These are phyloP conservation scores for Neopestalotiopsis sp. DNA, from an alignment of 2,329 filamentous ascomycete species.

Conservation along the genomic window DNA sequence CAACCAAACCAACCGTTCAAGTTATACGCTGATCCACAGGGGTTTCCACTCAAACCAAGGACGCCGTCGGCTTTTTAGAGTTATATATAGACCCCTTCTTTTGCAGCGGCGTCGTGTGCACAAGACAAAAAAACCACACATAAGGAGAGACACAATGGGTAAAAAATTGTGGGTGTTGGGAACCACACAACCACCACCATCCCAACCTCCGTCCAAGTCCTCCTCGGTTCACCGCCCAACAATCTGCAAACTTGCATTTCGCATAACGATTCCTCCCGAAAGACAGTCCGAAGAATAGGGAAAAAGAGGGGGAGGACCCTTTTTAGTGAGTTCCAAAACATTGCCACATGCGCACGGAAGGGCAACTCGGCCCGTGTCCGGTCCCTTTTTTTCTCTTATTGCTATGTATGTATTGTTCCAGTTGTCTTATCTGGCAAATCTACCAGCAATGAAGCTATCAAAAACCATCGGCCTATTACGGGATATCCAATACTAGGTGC, in stretches of 20 bases:
- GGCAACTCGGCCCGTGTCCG: constrained; percentile 12
- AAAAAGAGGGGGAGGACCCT: not conserved
- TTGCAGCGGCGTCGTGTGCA: not conserved
- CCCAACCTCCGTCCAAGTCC: not conserved
- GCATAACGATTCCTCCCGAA: not conserved
- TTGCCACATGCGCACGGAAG: not conserved
- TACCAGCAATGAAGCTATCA: not conserved
- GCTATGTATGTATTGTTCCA: too few relatives aligned
- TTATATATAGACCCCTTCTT: constrained; percentile 14
- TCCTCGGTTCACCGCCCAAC: constrained; percentile 5
- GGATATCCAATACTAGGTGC: too few relatives aligned
- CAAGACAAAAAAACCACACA: not conserved
- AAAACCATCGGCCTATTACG: too few relatives aligned
- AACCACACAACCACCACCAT: not conserved
- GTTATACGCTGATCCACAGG: constrained; percentile 8
- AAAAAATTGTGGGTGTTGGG: not conserved
- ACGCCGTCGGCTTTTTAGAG: constrained; percentile 2
- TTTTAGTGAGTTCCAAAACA: not conserved
- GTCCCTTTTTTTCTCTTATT: not conserved
- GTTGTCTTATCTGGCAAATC: not conserved
- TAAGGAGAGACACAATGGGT: not conserved
- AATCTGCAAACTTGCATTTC: not conserved
- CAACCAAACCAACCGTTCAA: not conserved
- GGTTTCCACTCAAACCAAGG: not conserved
- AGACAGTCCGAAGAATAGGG: not conserved